Evolutionary conservation across 129 eudicot genomes (phyloP).

Genomic region (Sambucus nigra): DNA sequence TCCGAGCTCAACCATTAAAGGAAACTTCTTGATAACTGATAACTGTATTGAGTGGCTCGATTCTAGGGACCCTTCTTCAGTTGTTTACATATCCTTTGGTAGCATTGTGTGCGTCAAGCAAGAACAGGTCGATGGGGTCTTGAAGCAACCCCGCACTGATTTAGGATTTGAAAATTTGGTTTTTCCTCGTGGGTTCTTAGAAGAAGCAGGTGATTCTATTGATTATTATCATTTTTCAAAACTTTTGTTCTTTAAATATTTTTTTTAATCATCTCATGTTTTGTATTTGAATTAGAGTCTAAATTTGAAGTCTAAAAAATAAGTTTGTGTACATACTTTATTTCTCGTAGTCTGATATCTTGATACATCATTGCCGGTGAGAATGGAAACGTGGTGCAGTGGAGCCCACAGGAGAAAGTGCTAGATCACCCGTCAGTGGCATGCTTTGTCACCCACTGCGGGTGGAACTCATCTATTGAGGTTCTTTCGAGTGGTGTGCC

Average conservation of each 20-base stretch:
- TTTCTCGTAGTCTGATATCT: no score
- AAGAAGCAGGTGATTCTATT: constrained; percentile 32
- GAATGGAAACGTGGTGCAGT: constrained; percentile 48
- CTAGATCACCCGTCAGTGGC: constrained; percentile 50
- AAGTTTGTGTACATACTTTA: no score
- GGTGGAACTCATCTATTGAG: constrained; percentile 89
- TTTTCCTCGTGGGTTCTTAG: constrained; percentile 44
- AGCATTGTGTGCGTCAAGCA: constrained; percentile 47
- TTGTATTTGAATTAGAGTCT: no score
- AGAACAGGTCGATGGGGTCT: constrained; percentile 63
- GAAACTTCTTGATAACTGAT: constrained; percentile 39
- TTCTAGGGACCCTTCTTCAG: constrained; percentile 39
- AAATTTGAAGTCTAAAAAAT: no score
- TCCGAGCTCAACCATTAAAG: constrained; percentile 22
- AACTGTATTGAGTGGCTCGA: constrained; percentile 46
- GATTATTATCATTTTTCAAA: no score
- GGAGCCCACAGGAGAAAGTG: constrained; percentile 65
- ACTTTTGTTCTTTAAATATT: no score
- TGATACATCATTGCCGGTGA: no score
- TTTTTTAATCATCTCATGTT: no score
- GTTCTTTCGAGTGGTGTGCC: constrained; percentile 67
- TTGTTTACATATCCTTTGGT: constrained; percentile 76
- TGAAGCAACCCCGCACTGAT: constrained; percentile 25
- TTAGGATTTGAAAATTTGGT: neutral
- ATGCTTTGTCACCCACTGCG: constrained; percentile 71